Evolutionary conservation across 129 eudicot genomes (phyloP).

Genomic region (Ambrosia artemisiifolia): DNA sequence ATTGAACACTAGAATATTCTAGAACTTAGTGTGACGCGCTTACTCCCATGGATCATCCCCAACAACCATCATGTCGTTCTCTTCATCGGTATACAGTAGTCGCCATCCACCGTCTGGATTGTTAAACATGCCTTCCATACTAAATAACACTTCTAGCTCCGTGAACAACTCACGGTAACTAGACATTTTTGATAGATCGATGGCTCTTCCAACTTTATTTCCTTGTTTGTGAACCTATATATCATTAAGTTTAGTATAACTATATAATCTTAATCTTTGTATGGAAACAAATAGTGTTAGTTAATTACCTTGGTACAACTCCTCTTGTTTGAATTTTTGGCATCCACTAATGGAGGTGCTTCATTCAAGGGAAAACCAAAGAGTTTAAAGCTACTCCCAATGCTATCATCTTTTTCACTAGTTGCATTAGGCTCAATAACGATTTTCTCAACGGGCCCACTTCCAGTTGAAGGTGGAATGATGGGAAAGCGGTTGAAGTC

Average conservation of each 20-base stretch:
- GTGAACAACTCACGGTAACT: slow-evolving; percentile 65
- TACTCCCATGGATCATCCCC: slow-evolving; percentile 97
- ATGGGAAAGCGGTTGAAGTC: slow-evolving; percentile 36
- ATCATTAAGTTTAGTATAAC: slow-evolving; percentile 15
- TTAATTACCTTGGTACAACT: slow-evolving; percentile 75
- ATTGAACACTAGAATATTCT: not conserved
- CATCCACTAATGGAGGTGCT: slow-evolving; percentile 34
- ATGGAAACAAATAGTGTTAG: not conserved
- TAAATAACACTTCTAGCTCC: slow-evolving; percentile 72
- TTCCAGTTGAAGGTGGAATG: slow-evolving; percentile 20
- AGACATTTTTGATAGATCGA: slow-evolving; percentile 67
- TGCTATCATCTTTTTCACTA: slow-evolving; percentile 47
- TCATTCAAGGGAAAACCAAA: slow-evolving; percentile 71
- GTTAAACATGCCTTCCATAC: slow-evolving; percentile 74
- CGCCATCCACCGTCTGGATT: slow-evolving; percentile 71
- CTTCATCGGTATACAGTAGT: slow-evolving; percentile 78
- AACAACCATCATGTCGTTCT: slow-evolving; percentile 92
- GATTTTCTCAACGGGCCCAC: slow-evolving; percentile 20
- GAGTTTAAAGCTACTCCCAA: slow-evolving; percentile 47
- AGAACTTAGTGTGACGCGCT: slow-evolving; percentile 20
- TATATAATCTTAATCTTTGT: not conserved
- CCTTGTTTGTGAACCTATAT: slow-evolving; percentile 99
- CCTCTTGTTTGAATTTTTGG: slow-evolving; percentile 62
- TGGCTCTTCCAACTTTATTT: slow-evolving; percentile 88
- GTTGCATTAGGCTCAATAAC: slow-evolving; percentile 31